Conservation (phyloP, 2,329 filamentous ascomycete species). For the Colletotrichum sp. region DNA sequence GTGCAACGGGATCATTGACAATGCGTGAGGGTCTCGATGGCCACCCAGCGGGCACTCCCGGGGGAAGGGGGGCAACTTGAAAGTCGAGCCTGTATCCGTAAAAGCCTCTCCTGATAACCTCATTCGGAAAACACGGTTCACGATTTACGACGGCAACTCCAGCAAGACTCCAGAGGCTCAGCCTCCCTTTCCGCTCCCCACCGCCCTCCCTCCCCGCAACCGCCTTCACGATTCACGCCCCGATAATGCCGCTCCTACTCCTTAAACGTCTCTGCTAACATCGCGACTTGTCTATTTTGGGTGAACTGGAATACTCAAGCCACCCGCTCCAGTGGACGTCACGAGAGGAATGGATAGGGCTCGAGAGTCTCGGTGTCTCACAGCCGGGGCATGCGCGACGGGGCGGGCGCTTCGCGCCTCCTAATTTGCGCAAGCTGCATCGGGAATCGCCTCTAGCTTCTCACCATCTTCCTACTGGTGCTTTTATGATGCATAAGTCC, state of each 20-base stretch:
- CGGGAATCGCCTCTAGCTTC: neutral
- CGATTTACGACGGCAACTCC: neutral
- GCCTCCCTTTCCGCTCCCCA: neutral
- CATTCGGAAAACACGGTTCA: neutral
- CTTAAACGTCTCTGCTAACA: neutral
- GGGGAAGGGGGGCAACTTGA: neutral
- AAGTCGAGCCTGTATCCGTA: neutral
- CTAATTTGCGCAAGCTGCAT: neutral
- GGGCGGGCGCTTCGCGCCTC: neutral
- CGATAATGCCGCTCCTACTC: slow-evolving; percentile 1
- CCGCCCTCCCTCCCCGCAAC: neutral
- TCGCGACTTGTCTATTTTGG: neutral
- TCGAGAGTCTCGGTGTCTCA: neutral
- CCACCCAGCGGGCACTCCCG: neutral
- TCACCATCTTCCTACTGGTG: neutral
- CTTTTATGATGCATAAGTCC: neutral
- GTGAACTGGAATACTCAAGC: neutral
- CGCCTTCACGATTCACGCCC: neutral
- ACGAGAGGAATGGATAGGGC: neutral
- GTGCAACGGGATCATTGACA: neutral
- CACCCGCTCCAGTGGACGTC: neutral
- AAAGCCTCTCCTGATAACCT: slow-evolving; percentile 4
- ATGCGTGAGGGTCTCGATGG: neutral
- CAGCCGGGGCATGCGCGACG: neutral
- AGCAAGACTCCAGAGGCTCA: neutral